A percentile compares a stretch with the other conserved stretches of the same genome.
Conservation (phyloP, 2,329 filamentous ascomycete genomes). For the Calonectria fujianensis region DNA sequence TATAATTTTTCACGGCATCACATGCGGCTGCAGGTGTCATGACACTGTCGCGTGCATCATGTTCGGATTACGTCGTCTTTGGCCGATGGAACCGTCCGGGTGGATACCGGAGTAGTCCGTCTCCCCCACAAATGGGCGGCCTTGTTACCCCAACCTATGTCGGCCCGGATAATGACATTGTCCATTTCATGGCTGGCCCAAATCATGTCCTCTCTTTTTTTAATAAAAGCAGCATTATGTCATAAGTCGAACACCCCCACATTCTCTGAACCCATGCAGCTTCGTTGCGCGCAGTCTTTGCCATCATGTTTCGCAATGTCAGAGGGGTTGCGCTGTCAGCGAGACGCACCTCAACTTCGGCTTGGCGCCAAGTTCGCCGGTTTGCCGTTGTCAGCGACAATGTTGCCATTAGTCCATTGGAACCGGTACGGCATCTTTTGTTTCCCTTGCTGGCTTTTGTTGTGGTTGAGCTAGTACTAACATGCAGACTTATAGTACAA, state of each 20-base stretch:
- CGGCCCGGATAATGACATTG: not conserved
- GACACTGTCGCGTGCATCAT: not conserved
- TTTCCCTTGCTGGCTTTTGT: not conserved
- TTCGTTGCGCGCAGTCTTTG: constrained; percentile 15
- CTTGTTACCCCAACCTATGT: too few species aligned
- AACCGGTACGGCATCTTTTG: constrained; percentile 34
- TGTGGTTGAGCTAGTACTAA: not conserved
- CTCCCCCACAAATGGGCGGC: too few species aligned
- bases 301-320: constrained; percentile 26
- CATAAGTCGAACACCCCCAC: constrained; percentile 17
- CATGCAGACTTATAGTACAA: constrained; percentile 38
- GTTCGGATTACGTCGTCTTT: not conserved
- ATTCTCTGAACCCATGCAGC: constrained; percentile 2
- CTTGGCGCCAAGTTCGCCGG: constrained; percentile 8
- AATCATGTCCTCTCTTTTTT: not conserved
- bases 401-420: constrained; percentile 50
- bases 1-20: not conserved
- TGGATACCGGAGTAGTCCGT: not conserved
- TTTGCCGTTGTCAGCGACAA: constrained; percentile 25
- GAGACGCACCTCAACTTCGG: not conserved
- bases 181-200: not conserved
- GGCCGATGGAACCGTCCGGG: not conserved
- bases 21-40: not conserved
- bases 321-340: not conserved
- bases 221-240: constrained; percentile 28